Conservation (phyloP, 352 stramenopile species). For the Pythium monospermum region DNA sequence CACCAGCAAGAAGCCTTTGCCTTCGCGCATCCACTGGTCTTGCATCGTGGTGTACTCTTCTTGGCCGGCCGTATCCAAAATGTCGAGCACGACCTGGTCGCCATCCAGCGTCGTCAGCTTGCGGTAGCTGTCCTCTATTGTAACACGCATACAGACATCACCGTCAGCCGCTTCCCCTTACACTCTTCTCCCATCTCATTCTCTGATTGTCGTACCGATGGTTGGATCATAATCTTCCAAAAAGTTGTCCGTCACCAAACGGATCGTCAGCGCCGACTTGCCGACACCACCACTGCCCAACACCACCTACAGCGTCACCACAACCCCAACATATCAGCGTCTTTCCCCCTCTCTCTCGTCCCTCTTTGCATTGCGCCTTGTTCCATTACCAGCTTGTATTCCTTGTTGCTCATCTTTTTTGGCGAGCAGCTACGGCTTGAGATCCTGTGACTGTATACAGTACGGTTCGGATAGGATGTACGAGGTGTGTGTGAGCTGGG, state of each 20-base stretch:
- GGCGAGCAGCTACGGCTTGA: neutral
- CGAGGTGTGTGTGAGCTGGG: neutral
- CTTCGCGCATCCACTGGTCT: slow-evolving; percentile 91
- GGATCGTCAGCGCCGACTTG: slow-evolving; percentile 90
- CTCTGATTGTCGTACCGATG: slow-evolving; percentile 80
- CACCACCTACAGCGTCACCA: slow-evolving; percentile 49
- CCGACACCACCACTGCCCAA: slow-evolving; percentile 87
- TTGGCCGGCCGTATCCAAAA: slow-evolving; percentile 90
- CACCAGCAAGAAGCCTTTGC: slow-evolving; percentile 87
- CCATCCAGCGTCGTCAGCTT: slow-evolving; percentile 88
- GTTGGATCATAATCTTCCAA: slow-evolving; percentile 92
- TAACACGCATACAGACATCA: no score
- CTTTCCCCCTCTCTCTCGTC: neutral
- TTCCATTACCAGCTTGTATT: slow-evolving; percentile 75
- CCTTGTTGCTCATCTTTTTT: slow-evolving; percentile 64
- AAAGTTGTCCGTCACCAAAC: slow-evolving; percentile 91
- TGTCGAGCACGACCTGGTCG: slow-evolving; percentile 78
- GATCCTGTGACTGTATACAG: neutral
- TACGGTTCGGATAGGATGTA: no score
- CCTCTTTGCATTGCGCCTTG: neutral
- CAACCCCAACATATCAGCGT: neutral
- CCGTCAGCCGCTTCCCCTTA: no score
- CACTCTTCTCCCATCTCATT: no score
- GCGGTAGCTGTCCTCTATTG: slow-evolving; percentile 88
- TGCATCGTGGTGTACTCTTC: slow-evolving; percentile 92